Conservation (phyloP, 2,329 filamentous ascomycete species). For the Colletotrichum horii region DNA sequence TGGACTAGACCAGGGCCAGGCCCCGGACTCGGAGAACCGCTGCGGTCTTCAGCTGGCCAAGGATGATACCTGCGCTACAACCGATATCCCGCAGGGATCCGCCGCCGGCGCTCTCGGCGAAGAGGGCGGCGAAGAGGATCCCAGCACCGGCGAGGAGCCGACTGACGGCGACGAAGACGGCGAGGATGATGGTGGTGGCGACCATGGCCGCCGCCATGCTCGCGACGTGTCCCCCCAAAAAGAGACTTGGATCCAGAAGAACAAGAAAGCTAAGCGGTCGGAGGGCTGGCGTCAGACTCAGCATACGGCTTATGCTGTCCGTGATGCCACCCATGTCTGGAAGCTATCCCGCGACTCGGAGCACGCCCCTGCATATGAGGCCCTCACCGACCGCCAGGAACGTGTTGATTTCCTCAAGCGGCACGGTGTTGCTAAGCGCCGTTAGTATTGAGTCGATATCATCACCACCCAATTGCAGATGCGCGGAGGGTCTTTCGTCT, state of each 20-base stretch:
- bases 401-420: not conserved
- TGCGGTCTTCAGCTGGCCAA: not conserved
- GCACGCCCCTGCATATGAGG: not conserved
- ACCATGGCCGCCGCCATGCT: not conserved
- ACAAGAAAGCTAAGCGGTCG: not conserved
- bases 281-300: not conserved
- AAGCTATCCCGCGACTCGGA: not conserved
- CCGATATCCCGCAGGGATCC: not conserved
- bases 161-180: not conserved
- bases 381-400: not conserved
- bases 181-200: not conserved
- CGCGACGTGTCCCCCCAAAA: not conserved
- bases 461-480: not conserved
- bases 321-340: not conserved
- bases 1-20: not conserved
- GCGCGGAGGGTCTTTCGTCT: not conserved
- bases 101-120: not conserved
- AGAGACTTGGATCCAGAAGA: not conserved
- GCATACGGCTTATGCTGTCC: not conserved
- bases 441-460: not conserved
- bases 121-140: not conserved
- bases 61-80: not conserved
- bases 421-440: not conserved
- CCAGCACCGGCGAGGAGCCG: not conserved
- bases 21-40: not conserved